phyloP scores from a whole-genome alignment of 495 filamentous ascomycete species.

The Penicillium angulare region DNA sequence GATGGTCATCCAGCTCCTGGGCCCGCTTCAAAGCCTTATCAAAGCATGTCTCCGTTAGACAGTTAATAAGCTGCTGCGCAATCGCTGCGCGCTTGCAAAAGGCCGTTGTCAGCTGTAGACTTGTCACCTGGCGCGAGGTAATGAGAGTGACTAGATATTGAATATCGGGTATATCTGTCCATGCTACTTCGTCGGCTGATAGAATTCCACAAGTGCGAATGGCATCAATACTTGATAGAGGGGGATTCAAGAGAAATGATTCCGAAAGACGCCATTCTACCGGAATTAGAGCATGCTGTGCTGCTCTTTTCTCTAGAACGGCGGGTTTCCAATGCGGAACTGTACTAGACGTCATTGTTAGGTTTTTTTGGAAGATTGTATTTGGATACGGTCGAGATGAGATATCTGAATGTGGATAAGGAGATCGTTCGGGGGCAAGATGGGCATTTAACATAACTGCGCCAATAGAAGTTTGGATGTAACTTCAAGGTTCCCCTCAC shows the following conservation, averaged over 20 bases:
- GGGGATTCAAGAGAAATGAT: background rate
- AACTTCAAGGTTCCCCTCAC: background rate
- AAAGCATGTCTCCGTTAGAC: slow-evolving; percentile 63
- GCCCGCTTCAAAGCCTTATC: slow-evolving; percentile 38
- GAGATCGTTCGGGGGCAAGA: too few species aligned
- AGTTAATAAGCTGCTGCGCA: slow-evolving; percentile 55
- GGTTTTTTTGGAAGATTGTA: too few species aligned
- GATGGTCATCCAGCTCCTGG: slow-evolving; percentile 35
- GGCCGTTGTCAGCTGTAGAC: slow-evolving; percentile 43
- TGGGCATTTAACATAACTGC: background rate
- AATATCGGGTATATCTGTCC: slow-evolving; percentile 46
- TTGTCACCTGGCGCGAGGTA: slow-evolving; percentile 2
- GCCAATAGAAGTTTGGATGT: too few species aligned
- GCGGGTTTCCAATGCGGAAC: slow-evolving; percentile 7
- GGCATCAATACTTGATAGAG: slow-evolving; percentile 13
- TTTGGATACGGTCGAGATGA: too few species aligned
- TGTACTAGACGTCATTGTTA: slow-evolving; percentile 1
- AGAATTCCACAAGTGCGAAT: slow-evolving; percentile 37
- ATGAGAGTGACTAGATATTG: slow-evolving; percentile 34
- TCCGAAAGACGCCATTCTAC: slow-evolving; percentile 19
- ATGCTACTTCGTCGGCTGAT: slow-evolving; percentile 42
- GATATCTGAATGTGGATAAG: too few species aligned
- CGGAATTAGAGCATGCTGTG: slow-evolving; percentile 24
- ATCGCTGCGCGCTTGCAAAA: slow-evolving; percentile 59
- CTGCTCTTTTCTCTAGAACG: slow-evolving; percentile 13